Base-by-base conservation (phyloP, 1,284 basidiomycete species). In the Tilletia walkeri region DNA sequence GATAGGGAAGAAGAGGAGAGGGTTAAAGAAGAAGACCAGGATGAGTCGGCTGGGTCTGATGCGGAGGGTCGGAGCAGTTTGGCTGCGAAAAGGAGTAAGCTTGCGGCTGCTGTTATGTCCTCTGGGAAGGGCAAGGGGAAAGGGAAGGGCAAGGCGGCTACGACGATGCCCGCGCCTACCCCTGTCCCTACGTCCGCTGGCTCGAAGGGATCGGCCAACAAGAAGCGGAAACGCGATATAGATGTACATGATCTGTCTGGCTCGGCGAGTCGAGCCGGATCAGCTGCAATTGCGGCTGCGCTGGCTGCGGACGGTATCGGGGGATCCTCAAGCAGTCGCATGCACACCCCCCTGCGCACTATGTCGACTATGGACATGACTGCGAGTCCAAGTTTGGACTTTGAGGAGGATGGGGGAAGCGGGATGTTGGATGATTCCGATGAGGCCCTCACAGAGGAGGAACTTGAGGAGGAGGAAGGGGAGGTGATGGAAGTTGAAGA, bases 221-320 rank as follows among this genome's bases (percentile, higher is more conserved):
- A 63, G 59, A 63, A 63, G 59, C 59, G 59, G 30, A 38, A 41
- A 39, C 59, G 59, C 59, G 59, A 63, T 9, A 41, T 63, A 3
- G 59, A 63, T n/a, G 36, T 41, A 1, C 59, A 63, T 20, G 38
- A 63, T n/a, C 59, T 63, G 6, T 63, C 59, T 16, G 59, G 59
- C 16, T 39, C 30, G 36, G 59, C 59, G 14, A 63, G 59, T 63
- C 59, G 59, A 18, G 59, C 59, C 3, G 59, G 59, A 2, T 39
- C 36, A 6, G 59, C 59, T n/a, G 59, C 59, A 6, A 63, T 63
- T 18, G 59, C 59, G 10, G 59, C 59, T 41, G 34, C 38, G 30
- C 34, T 63, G 4, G 59, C 59, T 9, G 59, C 16, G 20, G 59
- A 63, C 16, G 59, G 38, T 18, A 63, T 34, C 38, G 36, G 36